Evolutionary conservation across 495 filamentous ascomycete species (phyloP).

Genomic region (Friedmanniomyces simplex): DNA sequence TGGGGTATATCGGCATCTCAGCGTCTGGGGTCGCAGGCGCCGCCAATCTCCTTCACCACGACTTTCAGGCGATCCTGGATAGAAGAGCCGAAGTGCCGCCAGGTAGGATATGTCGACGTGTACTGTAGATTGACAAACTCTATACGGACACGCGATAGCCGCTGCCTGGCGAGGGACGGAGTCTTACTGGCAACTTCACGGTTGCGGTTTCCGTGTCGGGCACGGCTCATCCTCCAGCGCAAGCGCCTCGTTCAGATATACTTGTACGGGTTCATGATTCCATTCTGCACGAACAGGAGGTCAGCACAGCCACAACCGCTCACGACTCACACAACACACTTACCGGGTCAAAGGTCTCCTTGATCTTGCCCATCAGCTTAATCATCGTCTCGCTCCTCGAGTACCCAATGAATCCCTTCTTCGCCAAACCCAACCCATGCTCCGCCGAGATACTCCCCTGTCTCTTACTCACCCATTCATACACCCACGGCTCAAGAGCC

Average conservation of each 20-base stretch:
- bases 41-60: too few species aligned
- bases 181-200: too few species aligned
- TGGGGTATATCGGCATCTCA: too few species aligned
- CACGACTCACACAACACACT: constrained; percentile 3
- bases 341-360: constrained; percentile 73
- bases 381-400: constrained; percentile 80
- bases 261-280: constrained; percentile 91
- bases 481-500: constrained; percentile 85
- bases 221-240: too few species aligned
- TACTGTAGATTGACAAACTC: too few species aligned
- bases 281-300: constrained; percentile 44
- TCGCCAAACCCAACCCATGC: constrained; percentile 86
- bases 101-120: too few species aligned
- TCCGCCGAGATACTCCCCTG: constrained; percentile 93
- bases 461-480: constrained; percentile 83
- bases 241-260: constrained; percentile 57
- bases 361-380: constrained; percentile 85
- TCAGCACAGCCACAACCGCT: neutral
- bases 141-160: too few species aligned
- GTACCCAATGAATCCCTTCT: constrained; percentile 90
- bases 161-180: too few species aligned
- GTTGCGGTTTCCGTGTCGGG: too few species aligned
- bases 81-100: too few species aligned
- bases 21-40: too few species aligned
- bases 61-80: too few species aligned